Evolutionary conservation across 768 basidiomycete genomes (phyloP).

Genomic region (Russula olivacea): DNA sequence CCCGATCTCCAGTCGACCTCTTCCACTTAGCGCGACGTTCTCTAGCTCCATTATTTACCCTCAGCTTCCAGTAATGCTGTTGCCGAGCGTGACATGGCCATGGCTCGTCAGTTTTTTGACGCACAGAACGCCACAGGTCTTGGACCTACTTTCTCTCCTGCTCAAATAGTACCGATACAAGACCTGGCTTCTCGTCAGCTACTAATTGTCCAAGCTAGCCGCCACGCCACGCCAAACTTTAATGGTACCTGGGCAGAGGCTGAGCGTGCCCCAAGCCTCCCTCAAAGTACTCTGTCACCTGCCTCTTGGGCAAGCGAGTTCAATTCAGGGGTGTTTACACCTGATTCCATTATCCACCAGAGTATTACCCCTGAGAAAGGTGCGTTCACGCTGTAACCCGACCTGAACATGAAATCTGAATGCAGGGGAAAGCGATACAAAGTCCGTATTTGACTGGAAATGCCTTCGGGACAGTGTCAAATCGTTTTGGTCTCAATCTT

Average conservation of each 20-base stretch:
- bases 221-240: neutral
- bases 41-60: slow-evolving; percentile 72
- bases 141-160: slow-evolving; percentile 34
- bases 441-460: slow-evolving; percentile 3
- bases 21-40: neutral
- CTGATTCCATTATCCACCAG: slow-evolving; percentile 5
- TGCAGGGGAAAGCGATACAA: slow-evolving; percentile 13
- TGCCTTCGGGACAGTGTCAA: slow-evolving; percentile 17
- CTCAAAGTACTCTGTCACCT: neutral
- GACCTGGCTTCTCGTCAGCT: slow-evolving; percentile 30
- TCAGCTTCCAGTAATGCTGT: slow-evolving; percentile 44
- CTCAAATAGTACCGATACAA: slow-evolving; percentile 32
- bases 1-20: neutral
- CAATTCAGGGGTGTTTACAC: neutral
- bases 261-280: slow-evolving; percentile 5
- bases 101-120: slow-evolving; percentile 79
- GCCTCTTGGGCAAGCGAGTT: slow-evolving; percentile 28
- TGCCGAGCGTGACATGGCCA: slow-evolving; percentile 60
- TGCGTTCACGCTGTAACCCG: neutral
- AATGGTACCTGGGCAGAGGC: slow-evolving; percentile 19
- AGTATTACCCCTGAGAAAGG: neutral
- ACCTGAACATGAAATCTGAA: neutral
- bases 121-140: slow-evolving; percentile 35
- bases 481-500: slow-evolving; percentile 25
- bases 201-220: slow-evolving; percentile 31